A percentile compares a stretch with the other conserved stretches of the same genome.
These are phyloP conservation scores for Aleurites moluccanus DNA, from an alignment of 441 rosid genomes.

Conservation along the genomic window DNA sequence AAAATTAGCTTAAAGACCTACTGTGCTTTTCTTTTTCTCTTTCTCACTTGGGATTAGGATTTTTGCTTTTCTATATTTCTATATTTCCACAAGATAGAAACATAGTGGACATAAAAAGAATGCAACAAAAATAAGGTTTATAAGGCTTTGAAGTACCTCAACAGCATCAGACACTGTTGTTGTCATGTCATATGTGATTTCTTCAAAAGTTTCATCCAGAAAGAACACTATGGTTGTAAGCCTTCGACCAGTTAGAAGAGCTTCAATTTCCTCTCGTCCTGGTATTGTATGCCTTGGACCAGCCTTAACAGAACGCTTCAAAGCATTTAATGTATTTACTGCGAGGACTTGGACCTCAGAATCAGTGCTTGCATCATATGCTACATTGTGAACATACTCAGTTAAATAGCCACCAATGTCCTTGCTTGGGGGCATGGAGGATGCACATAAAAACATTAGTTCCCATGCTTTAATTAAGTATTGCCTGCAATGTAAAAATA, in stretches of 20 bases:
- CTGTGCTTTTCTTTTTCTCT: neutral
- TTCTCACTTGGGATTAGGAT: neutral
- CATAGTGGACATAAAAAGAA: neutral
- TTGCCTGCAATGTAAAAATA: slow-evolving; percentile 53
- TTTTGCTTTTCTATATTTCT: neutral
- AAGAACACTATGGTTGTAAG: slow-evolving; percentile 95
- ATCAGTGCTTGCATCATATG: slow-evolving; percentile 64
- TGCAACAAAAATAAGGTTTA: neutral
- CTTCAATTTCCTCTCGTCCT: slow-evolving; percentile 95
- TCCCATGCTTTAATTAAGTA: slow-evolving; percentile 94
- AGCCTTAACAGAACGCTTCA: slow-evolving; percentile 92
- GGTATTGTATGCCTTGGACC: slow-evolving; percentile 93
- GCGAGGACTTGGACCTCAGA: slow-evolving; percentile 85
- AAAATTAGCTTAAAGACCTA: neutral
- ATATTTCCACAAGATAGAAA: neutral
- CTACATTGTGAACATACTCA: slow-evolving; percentile 82
- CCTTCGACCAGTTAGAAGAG: slow-evolving; percentile 79
- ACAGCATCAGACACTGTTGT: slow-evolving; percentile 96
- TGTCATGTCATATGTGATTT: slow-evolving; percentile 92
- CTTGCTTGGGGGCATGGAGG: slow-evolving; percentile 99
- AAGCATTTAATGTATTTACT: slow-evolving; percentile 73
- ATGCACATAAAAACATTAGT: slow-evolving; percentile 90
- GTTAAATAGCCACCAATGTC: slow-evolving; percentile 90
- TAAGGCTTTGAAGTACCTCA: slow-evolving; percentile 56
- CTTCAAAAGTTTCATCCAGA: slow-evolving; percentile 98